Base-by-base conservation (phyloP, 768 basidiomycete species). In the Lactifluus echinatus region DNA sequence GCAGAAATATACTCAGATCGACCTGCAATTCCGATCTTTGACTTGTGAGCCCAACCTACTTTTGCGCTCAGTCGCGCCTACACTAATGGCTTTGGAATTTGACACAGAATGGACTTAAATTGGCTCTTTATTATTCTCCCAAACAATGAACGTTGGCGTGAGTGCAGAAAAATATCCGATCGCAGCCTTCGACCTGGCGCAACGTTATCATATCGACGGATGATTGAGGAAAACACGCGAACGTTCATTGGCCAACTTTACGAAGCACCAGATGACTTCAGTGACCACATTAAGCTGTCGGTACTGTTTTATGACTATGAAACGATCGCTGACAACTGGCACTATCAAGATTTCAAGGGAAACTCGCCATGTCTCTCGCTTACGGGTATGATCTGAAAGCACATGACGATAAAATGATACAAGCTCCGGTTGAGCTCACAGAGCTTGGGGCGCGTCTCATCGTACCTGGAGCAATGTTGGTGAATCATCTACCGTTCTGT, bases 1-100 rank as follows among this genome's bases (percentile, higher is more conserved):
- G 55, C 47, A 17, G 39, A 55, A n/a, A 76, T 7, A 29, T 60
- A 51, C 37, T 21, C 59, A 8, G 37, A 48, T 19, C 50, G 49
- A 28, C 21, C 43, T 15, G 0, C 3, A 2, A 8, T 31, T 2
- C 31, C 48, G 3, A 23, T 56, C 2, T 1, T 3, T 1, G 6
- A 60, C 24, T 34, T 59, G 58, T 60, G 28, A 5, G 5, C 31
- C 31, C 10, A 31, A 5, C 10, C 31, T 31, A 5, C 10, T 31
- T 31, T 31, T 33, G 7, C 14, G n/a, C n/a, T n/a, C n/a, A n/a
- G n/a, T n/a, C n/a, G n/a, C 14, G 19, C 11, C 19, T 49, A 7
- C n/a, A 4, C 14, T 17, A 24, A 37, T 28, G 2, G 29, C 12
- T 23, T 3, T 29, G 29, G n/a, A 5, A 24, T 24, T 26, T 14